Conservation (phyloP, 2,329 filamentous ascomycete genomes). For the Nakataea oryzae region DNA sequence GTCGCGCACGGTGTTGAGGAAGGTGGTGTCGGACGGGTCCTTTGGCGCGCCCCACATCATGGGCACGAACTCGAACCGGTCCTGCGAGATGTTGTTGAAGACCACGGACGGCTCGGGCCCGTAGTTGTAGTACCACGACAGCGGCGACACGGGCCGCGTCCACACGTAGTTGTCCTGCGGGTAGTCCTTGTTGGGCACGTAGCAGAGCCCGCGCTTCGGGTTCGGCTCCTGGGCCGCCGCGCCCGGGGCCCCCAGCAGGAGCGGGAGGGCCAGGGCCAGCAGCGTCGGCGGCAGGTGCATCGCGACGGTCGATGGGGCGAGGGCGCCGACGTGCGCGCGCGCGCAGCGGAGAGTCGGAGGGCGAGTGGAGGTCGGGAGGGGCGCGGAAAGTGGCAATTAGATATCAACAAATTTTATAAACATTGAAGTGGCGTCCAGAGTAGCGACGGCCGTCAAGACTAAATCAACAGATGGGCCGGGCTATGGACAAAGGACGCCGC, state of each 20-base stretch:
- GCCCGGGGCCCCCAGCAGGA: conserved; percentile 8
- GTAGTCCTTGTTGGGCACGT: conserved; percentile 44
- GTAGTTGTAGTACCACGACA: conserved; percentile 88
- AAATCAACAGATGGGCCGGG: not conserved
- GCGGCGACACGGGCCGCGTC: conserved; percentile 40
- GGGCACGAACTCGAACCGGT: conserved; percentile 62
- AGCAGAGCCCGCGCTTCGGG: conserved; percentile 63
- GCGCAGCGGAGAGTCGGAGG: no score
- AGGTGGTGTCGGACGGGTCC: conserved; percentile 41
- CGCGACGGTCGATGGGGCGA: not conserved
- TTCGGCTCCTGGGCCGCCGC: conserved; percentile 12
- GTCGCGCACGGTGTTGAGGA: conserved; percentile 46
- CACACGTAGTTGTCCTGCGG: conserved; percentile 57
- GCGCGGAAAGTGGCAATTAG: not conserved
- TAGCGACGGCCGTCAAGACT: not conserved
- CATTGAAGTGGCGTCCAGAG: not conserved
- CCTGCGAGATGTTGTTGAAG: conserved; percentile 36
- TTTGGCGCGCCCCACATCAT: conserved; percentile 63
- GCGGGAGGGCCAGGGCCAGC: conserved; percentile 8
- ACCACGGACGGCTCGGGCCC: conserved; percentile 39
- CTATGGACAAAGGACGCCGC: not conserved
- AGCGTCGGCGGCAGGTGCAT: conserved; percentile 4
- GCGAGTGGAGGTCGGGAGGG: no score
- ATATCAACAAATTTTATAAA: not conserved
- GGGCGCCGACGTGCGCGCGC: no score